Evolutionary conservation across 2,329 filamentous ascomycete species (phyloP).

Genomic region (Macrophomina pseudophaseolina): DNA sequence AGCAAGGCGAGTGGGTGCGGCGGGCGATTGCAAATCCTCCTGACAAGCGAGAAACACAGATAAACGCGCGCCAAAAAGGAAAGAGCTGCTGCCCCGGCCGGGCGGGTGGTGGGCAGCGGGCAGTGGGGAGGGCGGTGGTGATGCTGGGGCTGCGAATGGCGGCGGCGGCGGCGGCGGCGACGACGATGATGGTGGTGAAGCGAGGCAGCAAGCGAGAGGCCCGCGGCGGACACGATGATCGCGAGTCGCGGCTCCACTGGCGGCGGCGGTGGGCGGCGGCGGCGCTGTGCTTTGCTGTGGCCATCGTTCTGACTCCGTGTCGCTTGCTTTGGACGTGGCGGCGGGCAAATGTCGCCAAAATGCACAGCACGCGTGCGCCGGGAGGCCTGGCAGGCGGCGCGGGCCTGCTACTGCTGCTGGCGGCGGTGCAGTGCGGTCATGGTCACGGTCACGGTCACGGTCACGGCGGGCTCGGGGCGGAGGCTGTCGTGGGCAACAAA

Average conservation of each 20-base stretch:
- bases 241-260: constrained; percentile 13
- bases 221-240: constrained; percentile 13
- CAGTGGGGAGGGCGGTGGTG: neutral
- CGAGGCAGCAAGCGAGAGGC: constrained; percentile 21
- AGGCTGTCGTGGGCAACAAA: constrained; percentile 20
- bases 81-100: neutral
- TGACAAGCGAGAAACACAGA: constrained; percentile 23
- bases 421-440: neutral
- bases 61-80: constrained; percentile 24
- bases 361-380: constrained; percentile 11
- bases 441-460: neutral
- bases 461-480: neutral
- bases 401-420: constrained; percentile 7
- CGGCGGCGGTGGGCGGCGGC: neutral
- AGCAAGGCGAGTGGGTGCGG: constrained; percentile 15
- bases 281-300: neutral
- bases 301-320: neutral
- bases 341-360: constrained; percentile 24
- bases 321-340: constrained; percentile 18
- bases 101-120: constrained; percentile 15
- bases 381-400: constrained; percentile 17
- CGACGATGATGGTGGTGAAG: neutral
- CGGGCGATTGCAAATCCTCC: constrained; percentile 25
- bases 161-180: neutral
- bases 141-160: neutral